Percentiles rank a stretch among this genome's conserved stretches.
Evolutionary conservation across 73 alveolate genomes (phyloP).

Genomic region (Urostyla sp.): DNA sequence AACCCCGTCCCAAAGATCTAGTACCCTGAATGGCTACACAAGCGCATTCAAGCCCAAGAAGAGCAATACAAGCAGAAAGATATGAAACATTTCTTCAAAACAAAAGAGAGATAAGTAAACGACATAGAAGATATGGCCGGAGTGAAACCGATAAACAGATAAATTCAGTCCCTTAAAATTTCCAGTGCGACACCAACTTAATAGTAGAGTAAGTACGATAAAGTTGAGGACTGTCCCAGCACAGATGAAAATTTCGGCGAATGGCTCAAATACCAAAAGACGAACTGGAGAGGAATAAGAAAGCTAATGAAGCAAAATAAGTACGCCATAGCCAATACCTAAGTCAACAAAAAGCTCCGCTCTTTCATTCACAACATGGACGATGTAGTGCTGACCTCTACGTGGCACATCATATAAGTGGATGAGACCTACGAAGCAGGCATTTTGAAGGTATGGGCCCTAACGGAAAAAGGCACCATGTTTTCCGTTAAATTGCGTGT

Average conservation of each 20-base stretch:
- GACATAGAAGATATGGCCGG: conserved; percentile 80
- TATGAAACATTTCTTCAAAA: conserved; percentile 71
- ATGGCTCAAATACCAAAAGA: conserved; percentile 87
- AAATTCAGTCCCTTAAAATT: conserved; percentile 8
- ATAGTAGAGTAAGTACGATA: conserved; percentile 64
- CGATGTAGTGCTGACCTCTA: conserved; percentile 63
- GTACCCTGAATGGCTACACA: conserved; percentile 88
- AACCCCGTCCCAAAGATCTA: conserved; percentile 83
- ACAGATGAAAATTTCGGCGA: conserved; percentile 82
- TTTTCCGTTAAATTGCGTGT: conserved; percentile 64
- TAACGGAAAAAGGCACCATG: conserved; percentile 61
- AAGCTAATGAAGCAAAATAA: conserved; percentile 73
- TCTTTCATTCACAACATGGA: conserved; percentile 81
- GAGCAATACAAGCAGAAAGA: conserved; percentile 76
- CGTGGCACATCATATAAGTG: conserved; percentile 76
- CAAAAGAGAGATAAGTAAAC: conserved; percentile 19
- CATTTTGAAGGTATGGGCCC: conserved; percentile 72
- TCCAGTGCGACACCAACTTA: conserved; percentile 30
- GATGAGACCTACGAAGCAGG: conserved; percentile 71
- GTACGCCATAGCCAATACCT: conserved; percentile 34
- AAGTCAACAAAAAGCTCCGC: conserved; percentile 60
- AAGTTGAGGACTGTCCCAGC: conserved; percentile 72
- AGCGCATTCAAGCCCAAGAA: conserved; percentile 74
- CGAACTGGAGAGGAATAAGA: conserved; percentile 87
- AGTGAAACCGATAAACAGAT: conserved; percentile 69